phyloP scores from a whole-genome alignment of 2,329 filamentous ascomycete species.

The Golovinomyces cichoracearum region DNA sequence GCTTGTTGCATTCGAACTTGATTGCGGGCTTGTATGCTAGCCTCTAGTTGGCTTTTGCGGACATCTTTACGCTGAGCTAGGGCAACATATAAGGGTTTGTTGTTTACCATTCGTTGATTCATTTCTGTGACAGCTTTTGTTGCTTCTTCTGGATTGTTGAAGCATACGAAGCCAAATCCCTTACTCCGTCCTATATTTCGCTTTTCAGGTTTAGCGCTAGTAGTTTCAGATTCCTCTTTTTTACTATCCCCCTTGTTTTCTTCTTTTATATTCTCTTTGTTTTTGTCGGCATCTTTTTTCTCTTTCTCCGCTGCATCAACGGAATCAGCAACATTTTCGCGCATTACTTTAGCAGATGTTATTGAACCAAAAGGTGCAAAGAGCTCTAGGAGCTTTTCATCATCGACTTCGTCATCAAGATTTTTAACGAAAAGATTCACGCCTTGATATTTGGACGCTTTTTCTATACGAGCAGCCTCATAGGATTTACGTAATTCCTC shows the following conservation, averaged over 20 bases:
- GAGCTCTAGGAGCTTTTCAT: slow-evolving; percentile 87
- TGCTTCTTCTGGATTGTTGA: slow-evolving; percentile 95
- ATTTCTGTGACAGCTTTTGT: slow-evolving; percentile 98
- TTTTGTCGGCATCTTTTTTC: slow-evolving; percentile 26
- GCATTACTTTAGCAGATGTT: slow-evolving; percentile 98
- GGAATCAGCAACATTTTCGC: slow-evolving; percentile 40
- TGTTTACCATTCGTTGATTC: slow-evolving; percentile 97
- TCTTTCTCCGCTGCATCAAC: slow-evolving; percentile 19
- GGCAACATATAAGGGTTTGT: slow-evolving; percentile 92
- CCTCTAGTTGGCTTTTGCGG: slow-evolving; percentile 96
- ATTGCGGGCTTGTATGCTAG: slow-evolving; percentile 96
- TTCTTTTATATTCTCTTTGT: slow-evolving; percentile 25
- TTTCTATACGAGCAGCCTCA: slow-evolving; percentile 89
- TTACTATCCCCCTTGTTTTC: slow-evolving; percentile 19
- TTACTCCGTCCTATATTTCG: slow-evolving; percentile 79
- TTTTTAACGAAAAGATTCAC: slow-evolving; percentile 99
- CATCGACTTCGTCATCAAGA: slow-evolving; percentile 83
- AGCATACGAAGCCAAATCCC: slow-evolving; percentile 99
- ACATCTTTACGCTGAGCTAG: slow-evolving; percentile 98
- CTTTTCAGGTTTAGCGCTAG: slow-evolving; percentile 27
- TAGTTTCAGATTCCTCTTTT: slow-evolving; percentile 22
- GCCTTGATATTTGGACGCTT: slow-evolving; percentile 96
- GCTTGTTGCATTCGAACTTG: slow-evolving; percentile 96
- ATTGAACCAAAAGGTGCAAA: slow-evolving; percentile 82
- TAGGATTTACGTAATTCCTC: slow-evolving; percentile 98